Base-by-base conservation (phyloP, 1,284 basidiomycete genomes). In the Ustilago cynodontis region DNA sequence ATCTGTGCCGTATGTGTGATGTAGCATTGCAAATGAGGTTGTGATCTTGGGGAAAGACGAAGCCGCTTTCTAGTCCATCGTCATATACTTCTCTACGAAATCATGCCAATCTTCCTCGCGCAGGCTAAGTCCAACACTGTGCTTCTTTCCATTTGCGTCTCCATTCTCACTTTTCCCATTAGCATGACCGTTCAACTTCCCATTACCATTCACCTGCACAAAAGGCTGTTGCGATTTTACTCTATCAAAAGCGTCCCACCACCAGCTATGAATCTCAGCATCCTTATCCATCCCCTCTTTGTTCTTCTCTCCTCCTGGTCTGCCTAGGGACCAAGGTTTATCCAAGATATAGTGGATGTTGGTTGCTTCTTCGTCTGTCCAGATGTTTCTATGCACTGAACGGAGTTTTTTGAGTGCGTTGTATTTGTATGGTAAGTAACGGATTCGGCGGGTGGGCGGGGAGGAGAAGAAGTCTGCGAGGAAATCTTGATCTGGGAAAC, bases 401-500 rank as follows among this genome's bases (percentile, higher is more conserved):
- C 91, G 89, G 71, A 94, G 86, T 20, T 93, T 93, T 87, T 93
- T 93, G 74, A 95, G 88, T 0, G 93, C 93, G 78, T 96, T 96
- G 87, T 94, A 95, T 68, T 90, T 90, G 90, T 92, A 95, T 0
- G 91, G 90, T 33, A 95, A 86, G 11, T 92, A 90, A 63, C 88
- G 91, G 91, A 87, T 88, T 56, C 76, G 51, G 2, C 72, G 56
- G 6, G 28, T 49, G n/a, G n/a, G n/a, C 2, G 29, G 31, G 3
- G 59, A 29, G 35, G 88, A 86, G 88, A 95, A 98, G 82, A 91
- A 90, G 35, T 90, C 90, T 1, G 94, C 90, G 33, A 98, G 90
- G 26, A 97, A 89, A 82, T 98, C 95, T 86, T 98, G 95, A 85
- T 98, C 95, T 0, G 94, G 92, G 86, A 98, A 98, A 43, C 88